These are phyloP conservation scores for Neurospora sp. DNA, from an alignment of 495 filamentous ascomycete genomes.

Conservation along the genomic window DNA sequence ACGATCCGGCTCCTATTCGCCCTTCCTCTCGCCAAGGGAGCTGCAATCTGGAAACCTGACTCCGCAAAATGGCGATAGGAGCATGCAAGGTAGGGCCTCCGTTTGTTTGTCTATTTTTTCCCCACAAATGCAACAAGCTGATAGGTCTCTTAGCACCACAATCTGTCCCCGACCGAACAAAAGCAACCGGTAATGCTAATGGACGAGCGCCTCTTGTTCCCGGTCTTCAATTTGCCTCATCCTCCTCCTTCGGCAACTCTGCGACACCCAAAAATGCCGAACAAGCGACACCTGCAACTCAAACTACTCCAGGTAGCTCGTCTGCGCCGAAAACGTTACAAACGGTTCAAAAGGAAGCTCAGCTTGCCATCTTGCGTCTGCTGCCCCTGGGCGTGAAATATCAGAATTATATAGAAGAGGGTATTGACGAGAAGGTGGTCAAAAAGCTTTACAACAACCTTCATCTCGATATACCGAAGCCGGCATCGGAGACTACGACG, in stretches of 20 bases:
- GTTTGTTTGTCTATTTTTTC: background rate
- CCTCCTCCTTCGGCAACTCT: background rate
- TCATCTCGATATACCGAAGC: slow-evolving; percentile 41
- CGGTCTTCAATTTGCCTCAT: background rate
- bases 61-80: slow-evolving; percentile 2
- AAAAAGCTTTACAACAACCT: slow-evolving; percentile 55
- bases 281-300: background rate
- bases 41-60: slow-evolving; percentile 21
- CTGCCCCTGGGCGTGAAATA: slow-evolving; percentile 56
- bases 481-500: background rate
- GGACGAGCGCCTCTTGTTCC: background rate
- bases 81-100: background rate
- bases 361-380: slow-evolving; percentile 56
- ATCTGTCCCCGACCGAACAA: background rate
- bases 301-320: background rate
- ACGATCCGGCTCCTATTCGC: slow-evolving; percentile 43
- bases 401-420: slow-evolving; percentile 59
- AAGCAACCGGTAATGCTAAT: background rate
- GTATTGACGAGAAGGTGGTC: slow-evolving; percentile 53
- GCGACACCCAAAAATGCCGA: background rate
- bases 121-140: background rate
- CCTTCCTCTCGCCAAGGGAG: slow-evolving; percentile 38
- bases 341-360: slow-evolving; percentile 56
- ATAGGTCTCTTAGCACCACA: background rate
- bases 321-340: slow-evolving; percentile 19